A percentile compares a stretch with the other conserved stretches of the same genome.
Evolutionary conservation across 2,329 filamentous ascomycete genomes (phyloP).

Genomic region (Pseudogymnoascus sp.): DNA sequence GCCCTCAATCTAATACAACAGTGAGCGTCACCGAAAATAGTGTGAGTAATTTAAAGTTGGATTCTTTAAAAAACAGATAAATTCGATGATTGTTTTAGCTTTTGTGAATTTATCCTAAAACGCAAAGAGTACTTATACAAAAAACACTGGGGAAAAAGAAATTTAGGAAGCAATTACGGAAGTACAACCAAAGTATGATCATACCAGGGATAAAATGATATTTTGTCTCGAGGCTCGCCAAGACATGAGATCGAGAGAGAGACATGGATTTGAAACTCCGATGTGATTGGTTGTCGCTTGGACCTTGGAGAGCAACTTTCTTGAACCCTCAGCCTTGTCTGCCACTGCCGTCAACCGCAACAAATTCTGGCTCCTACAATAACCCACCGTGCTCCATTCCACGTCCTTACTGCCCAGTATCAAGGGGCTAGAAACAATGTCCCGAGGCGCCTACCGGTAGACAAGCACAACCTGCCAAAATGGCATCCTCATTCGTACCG

Average conservation of each 20-base stretch:
- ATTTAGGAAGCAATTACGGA: neutral
- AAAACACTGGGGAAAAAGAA: neutral
- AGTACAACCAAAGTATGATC: neutral
- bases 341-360: neutral
- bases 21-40: neutral
- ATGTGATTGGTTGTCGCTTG: neutral
- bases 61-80: neutral
- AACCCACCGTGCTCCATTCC: neutral
- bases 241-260: neutral
- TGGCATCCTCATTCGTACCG: constrained; percentile 55
- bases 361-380: neutral
- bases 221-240: neutral
- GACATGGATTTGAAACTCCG: neutral
- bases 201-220: neutral
- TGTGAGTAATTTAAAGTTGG: neutral
- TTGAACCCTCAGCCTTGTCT: constrained; percentile 5
- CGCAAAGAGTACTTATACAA: neutral
- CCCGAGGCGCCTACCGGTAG: neutral
- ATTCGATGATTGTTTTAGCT: too few relatives aligned
- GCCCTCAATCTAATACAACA: neutral
- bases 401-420: neutral
- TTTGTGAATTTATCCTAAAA: too few relatives aligned
- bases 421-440: neutral
- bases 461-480: constrained; percentile 10
- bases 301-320: neutral